Evolutionary conservation across 2,329 filamentous ascomycete genomes (phyloP).

Genomic region (Hyphodiscus sp.): DNA sequence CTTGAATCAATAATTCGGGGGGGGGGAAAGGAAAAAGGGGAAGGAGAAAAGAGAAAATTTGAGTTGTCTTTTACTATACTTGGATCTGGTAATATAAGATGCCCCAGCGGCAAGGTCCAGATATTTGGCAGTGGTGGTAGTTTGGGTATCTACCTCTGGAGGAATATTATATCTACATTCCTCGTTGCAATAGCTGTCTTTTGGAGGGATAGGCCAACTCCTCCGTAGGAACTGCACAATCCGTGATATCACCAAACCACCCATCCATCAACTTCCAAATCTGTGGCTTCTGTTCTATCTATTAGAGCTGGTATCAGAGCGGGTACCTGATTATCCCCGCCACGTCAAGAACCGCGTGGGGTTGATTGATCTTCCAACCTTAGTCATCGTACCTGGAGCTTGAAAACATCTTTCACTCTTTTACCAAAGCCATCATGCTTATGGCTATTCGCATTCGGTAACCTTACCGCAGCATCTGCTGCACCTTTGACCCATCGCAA

Average conservation of each 20-base stretch:
- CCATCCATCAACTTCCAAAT: neutral
- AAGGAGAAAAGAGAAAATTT: too few relatives aligned
- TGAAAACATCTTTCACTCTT: neutral
- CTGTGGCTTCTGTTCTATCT: neutral
- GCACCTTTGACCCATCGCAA: slow-evolving; percentile 10
- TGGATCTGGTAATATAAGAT: too few relatives aligned
- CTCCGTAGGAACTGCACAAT: too few relatives aligned
- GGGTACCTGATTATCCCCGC: neutral
- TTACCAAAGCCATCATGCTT: slow-evolving; percentile 4
- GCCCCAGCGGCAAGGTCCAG: too few relatives aligned
- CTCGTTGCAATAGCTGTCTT: too few relatives aligned
- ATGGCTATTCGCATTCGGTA: slow-evolving; percentile 26
- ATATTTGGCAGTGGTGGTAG: too few relatives aligned
- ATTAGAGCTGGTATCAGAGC: neutral
- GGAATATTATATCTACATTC: too few relatives aligned
- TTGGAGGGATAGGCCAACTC: too few relatives aligned
- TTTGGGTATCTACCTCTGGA: too few relatives aligned
- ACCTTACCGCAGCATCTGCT: slow-evolving; percentile 29
- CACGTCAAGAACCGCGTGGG: neutral
- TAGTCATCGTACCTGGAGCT: neutral
- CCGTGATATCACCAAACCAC: neutral
- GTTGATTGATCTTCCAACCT: neutral
- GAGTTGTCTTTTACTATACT: too few relatives aligned
- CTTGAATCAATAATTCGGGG: too few relatives aligned
- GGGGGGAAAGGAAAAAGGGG: too few relatives aligned